Evolutionary conservation across 768 basidiomycete species (phyloP), one percentile per base, ranked within the genome.

Genomic region (Dendrothele bispora): DNA sequence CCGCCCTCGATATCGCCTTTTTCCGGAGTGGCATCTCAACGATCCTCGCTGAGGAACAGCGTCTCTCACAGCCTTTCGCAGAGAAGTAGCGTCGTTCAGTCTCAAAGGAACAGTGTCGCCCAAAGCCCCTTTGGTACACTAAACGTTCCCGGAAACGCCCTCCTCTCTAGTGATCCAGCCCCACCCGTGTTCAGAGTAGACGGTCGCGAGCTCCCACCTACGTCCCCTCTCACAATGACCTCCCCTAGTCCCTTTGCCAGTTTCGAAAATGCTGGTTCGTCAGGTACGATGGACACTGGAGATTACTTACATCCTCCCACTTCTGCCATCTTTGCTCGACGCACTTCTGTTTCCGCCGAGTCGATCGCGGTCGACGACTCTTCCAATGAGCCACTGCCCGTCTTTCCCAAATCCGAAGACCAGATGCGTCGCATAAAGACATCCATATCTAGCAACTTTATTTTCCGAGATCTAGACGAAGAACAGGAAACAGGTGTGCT

Each of bases 401-500:
- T 86, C 42, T 88, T 81, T 57, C 74, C 76, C 6, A 98, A 99
- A 72, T 75, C 87, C 12, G 68, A 80, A 2, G 86, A 92, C 54
- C 97, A 99, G 67, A 76, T 94, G 26, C 77, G 78, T 21, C 83
- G 95, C 43, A 98, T 99, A 70, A 88, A 86, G 61, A 73, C 81
- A 7, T 90, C 93, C 39, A 97, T 94, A 54, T 75, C 81, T 25
- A 83, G 85, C 61, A 93, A 95, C 65, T 92, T 98, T 60, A 83
- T 98, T 49, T 99, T 99, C 75, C 82, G 92, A 43, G 93, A 95
- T 66, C 83, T 99, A 12, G 95, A 98, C 56, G 92, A 97, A 58
- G 95, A 98, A 60, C 95, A 98, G 67, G 88, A 91, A 66, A 82
- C 81, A 1, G 93, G 94, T 37, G 95, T 95, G 17, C 73, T 98